Conservation (phyloP, 768 basidiomycete species). For the Suillus spraguei region DNA sequence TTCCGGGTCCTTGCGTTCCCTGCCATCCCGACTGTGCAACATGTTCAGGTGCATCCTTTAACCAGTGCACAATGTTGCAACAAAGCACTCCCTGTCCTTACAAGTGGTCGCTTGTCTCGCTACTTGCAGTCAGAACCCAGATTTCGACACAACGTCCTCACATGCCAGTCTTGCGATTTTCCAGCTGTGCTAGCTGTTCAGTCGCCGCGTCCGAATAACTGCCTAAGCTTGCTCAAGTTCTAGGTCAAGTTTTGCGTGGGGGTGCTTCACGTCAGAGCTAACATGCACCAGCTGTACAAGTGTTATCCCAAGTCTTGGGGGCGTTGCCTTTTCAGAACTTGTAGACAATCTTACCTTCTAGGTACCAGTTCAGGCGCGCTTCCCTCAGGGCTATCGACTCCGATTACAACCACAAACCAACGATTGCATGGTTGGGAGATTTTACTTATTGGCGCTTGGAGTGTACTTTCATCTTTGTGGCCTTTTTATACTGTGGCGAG, state of each 20-base stretch:
- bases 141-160: conserved; percentile 65
- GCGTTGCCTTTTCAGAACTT: conserved; percentile 80
- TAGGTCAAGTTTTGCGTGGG: conserved; percentile 55
- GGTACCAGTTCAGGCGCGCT: conserved; percentile 42
- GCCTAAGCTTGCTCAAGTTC: conserved; percentile 75
- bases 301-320: conserved; percentile 70
- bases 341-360: conserved; percentile 55
- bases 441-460: conserved; percentile 78
- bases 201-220: conserved; percentile 66
- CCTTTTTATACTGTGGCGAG: conserved; percentile 71
- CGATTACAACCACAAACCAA: conserved; percentile 40
- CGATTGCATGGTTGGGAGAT: conserved; percentile 82
- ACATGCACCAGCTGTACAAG: conserved; percentile 56
- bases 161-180: conserved; percentile 75
- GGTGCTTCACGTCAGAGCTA: conserved; percentile 65
- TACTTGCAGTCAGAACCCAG: conserved; percentile 73
- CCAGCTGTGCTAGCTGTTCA: conserved; percentile 78
- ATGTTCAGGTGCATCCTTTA: conserved; percentile 78
- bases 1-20: conserved; percentile 62
- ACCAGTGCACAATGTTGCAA: conserved; percentile 79
- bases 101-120: conserved; percentile 77
- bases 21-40: conserved; percentile 89
- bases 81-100: conserved; percentile 66
- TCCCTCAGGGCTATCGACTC: conserved; percentile 59
- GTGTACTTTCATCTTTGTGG: conserved; percentile 77